These are phyloP conservation scores for Magnusiomyces suaveolens DNA, from an alignment of 1,139 yeast species.

Conservation along the genomic window DNA sequence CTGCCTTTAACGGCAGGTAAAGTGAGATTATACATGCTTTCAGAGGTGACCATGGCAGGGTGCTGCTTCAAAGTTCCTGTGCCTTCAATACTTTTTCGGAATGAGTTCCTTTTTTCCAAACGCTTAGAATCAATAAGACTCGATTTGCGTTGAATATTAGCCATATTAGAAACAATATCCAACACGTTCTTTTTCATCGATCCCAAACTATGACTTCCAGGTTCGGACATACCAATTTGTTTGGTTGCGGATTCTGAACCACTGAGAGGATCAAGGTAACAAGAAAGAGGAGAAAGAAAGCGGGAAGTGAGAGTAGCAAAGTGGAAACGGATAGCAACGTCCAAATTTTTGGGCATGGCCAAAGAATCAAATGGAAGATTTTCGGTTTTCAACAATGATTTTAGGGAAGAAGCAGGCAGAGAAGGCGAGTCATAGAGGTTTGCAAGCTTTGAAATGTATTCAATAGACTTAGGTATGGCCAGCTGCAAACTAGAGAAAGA, in stretches of 20 bases:
- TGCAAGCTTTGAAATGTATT: background rate
- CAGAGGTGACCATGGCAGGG: slow-evolving; percentile 1
- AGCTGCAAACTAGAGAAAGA: background rate
- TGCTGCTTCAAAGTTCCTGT: background rate
- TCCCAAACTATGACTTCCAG: background rate
- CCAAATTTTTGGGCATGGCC: slow-evolving; percentile 9
- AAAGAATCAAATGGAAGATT: background rate
- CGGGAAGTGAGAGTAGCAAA: slow-evolving; percentile 14
- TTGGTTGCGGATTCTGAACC: background rate
- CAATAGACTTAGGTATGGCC: slow-evolving; percentile 2
- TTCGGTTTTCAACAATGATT: background rate
- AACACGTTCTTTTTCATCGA: background rate
- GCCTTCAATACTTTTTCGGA: background rate
- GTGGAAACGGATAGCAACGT: slow-evolving; percentile 13
- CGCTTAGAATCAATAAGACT: background rate
- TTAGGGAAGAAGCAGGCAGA: background rate
- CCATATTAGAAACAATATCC: background rate
- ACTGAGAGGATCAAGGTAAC: slow-evolving; percentile 8
- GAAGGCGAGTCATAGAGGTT: background rate
- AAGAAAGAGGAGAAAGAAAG: slow-evolving; percentile 12
- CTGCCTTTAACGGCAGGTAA: slow-evolving; percentile 1
- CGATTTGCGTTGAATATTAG: background rate
- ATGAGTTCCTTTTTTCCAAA: background rate
- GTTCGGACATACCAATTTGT: background rate
- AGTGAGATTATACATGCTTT: slow-evolving; percentile 1